These are phyloP conservation scores for Botrytis sinoallii DNA, from an alignment of 2,329 filamentous ascomycete genomes.

Conservation along the genomic window DNA sequence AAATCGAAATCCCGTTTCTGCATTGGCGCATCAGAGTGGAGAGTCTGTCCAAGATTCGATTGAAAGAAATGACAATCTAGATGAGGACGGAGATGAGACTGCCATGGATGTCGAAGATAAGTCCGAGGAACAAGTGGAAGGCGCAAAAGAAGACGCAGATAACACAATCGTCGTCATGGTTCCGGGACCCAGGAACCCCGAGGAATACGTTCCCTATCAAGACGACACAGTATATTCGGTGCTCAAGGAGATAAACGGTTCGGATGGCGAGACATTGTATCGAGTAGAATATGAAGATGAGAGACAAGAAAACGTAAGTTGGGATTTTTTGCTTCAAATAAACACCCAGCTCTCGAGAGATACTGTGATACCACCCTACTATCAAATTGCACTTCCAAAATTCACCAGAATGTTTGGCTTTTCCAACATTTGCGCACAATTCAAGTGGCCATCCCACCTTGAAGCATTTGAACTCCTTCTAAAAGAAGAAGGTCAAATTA, in stretches of 20 bases:
- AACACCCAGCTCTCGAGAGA: neutral
- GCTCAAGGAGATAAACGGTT: slow-evolving; percentile 28
- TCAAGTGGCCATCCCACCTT: neutral
- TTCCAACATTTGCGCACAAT: neutral
- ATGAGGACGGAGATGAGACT: neutral
- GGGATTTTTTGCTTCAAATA: slow-evolving; percentile 3
- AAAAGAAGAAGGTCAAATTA: neutral
- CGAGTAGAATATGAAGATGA: slow-evolving; percentile 38
- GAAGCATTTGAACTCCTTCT: neutral
- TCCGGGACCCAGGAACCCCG: slow-evolving; percentile 29
- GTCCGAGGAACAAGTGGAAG: neutral
- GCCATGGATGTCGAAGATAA: neutral
- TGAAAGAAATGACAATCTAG: neutral
- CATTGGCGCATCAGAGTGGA: slow-evolving; percentile 30
- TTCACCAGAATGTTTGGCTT: neutral
- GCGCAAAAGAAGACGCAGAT: neutral
- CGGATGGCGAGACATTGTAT: slow-evolving; percentile 30
- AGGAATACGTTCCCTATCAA: slow-evolving; percentile 33
- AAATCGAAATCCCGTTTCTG: slow-evolving; percentile 25
- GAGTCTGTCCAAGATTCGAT: slow-evolving; percentile 23
- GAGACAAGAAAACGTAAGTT: slow-evolving; percentile 36
- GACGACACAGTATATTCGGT: slow-evolving; percentile 36
- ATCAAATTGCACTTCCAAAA: neutral
- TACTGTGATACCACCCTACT: neutral
- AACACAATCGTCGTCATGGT: slow-evolving; percentile 31